Conservation (phyloP, 208 protist genomes). For the Entamoeba dispar region DNA sequence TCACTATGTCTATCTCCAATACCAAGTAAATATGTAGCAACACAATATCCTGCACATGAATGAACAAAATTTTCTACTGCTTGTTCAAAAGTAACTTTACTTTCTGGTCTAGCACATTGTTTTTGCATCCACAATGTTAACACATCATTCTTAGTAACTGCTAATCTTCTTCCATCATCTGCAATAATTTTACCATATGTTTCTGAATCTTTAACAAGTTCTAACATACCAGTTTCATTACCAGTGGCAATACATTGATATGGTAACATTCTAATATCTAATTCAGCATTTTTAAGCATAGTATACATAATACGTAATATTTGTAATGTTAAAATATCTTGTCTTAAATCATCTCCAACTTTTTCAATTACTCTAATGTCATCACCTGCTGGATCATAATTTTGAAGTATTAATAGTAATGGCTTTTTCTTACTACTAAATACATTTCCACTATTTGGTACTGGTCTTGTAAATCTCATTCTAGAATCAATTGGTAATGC, state of each 20-base stretch:
- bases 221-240: conserved; percentile 45
- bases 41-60: conserved; percentile 67
- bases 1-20: conserved; percentile 50
- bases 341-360: conserved; percentile 42
- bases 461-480: neutral
- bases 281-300: conserved; percentile 29
- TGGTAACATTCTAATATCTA: conserved; percentile 31
- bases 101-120: neutral
- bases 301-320: conserved; percentile 37
- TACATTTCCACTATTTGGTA: neutral
- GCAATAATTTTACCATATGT: conserved; percentile 38
- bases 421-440: neutral
- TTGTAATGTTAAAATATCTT: conserved; percentile 48
- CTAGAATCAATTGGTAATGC: neutral
- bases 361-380: neutral
- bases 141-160: neutral
- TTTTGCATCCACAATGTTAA: conserved; percentile 1
- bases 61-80: conserved; percentile 52
- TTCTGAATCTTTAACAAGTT: conserved; percentile 43
- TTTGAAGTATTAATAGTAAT: neutral
- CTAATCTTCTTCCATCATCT: neutral
- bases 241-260: conserved; percentile 48
- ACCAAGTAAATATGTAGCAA: conserved; percentile 67
- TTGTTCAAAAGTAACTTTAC: neutral
- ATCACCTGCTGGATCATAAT: neutral